Percentiles rank a stretch among this genome's conserved stretches.
Conservation (phyloP, 2,329 filamentous ascomycete species). For the Plectosphaerella cucumerina region DNA sequence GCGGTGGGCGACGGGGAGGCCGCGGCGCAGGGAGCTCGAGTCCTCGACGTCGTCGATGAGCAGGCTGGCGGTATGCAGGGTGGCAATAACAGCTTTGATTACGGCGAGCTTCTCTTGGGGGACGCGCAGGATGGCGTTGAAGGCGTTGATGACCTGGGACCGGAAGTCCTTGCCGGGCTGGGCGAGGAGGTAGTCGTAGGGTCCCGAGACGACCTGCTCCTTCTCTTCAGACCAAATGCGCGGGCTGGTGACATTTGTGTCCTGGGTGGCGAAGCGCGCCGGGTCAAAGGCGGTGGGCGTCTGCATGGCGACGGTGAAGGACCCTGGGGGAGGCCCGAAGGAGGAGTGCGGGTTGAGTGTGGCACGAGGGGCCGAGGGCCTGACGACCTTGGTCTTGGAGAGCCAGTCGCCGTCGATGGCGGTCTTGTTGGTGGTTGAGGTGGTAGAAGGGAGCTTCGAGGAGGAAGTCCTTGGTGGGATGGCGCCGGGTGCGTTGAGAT, state of each 20-base stretch:
- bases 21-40: slow-evolving; percentile 69
- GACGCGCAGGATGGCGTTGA: slow-evolving; percentile 77
- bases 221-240: slow-evolving; percentile 68
- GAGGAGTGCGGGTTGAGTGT: slow-evolving; percentile 22
- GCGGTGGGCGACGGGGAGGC: slow-evolving; percentile 75
- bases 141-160: slow-evolving; percentile 72
- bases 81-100: slow-evolving; percentile 76
- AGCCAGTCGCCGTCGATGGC: slow-evolving; percentile 62
- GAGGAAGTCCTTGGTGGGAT: slow-evolving; percentile 74
- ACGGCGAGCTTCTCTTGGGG: slow-evolving; percentile 64
- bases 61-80: slow-evolving; percentile 81
- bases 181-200: slow-evolving; percentile 74
- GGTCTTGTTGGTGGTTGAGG: slow-evolving; percentile 26
- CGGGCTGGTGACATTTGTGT: slow-evolving; percentile 47
- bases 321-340: slow-evolving; percentile 16
- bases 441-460: slow-evolving; percentile 20
- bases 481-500: slow-evolving; percentile 46
- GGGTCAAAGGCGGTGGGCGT: slow-evolving; percentile 41
- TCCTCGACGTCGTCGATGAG: slow-evolving; percentile 89
- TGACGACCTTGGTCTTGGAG: slow-evolving; percentile 28
- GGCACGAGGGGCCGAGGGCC: slow-evolving; percentile 9
- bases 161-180: slow-evolving; percentile 85
- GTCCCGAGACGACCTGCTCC: slow-evolving; percentile 71
- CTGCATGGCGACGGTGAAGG: slow-evolving; percentile 31
- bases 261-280: slow-evolving; percentile 48